Conservation (phyloP, 2,329 filamentous ascomycete species). For the Tolypocladium album region DNA sequence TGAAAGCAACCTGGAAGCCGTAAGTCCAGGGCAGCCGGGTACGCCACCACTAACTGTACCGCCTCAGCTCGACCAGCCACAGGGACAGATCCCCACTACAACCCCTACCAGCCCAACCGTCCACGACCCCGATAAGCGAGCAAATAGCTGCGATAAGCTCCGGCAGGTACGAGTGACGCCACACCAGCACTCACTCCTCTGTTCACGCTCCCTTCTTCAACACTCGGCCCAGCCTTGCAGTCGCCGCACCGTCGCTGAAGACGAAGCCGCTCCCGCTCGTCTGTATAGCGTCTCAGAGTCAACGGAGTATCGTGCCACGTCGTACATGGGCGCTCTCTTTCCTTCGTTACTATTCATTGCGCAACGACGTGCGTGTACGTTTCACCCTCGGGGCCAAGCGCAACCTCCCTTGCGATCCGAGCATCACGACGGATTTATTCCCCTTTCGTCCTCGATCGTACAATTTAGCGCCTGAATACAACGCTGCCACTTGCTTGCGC, state of each 20-base stretch:
- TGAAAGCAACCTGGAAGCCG: too few species aligned
- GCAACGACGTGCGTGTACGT: not conserved
- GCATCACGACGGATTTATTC: not conserved
- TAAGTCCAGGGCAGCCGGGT: not conserved
- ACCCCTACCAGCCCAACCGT: not conserved
- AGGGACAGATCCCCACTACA: not conserved
- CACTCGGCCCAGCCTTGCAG: not conserved
- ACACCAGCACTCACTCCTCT: too few species aligned
- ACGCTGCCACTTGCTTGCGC: not conserved
- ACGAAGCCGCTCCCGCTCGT: not conserved
- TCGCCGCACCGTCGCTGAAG: not conserved
- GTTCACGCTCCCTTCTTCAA: not conserved
- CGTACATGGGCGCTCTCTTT: not conserved
- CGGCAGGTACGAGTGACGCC: not conserved
- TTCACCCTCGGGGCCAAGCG: not conserved
- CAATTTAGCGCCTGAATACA: not conserved
- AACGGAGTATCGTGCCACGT: not conserved
- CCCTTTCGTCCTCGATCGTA: not conserved
- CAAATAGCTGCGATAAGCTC: not conserved
- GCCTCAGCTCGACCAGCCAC: not conserved
- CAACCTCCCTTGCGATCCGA: not conserved
- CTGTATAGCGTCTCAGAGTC: not conserved
- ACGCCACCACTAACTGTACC: not conserved
- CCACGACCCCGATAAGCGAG: not conserved
- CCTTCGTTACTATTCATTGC: not conserved